Base-by-base conservation (phyloP, 2,329 filamentous ascomycete species). In the Talaromyces sp. region DNA sequence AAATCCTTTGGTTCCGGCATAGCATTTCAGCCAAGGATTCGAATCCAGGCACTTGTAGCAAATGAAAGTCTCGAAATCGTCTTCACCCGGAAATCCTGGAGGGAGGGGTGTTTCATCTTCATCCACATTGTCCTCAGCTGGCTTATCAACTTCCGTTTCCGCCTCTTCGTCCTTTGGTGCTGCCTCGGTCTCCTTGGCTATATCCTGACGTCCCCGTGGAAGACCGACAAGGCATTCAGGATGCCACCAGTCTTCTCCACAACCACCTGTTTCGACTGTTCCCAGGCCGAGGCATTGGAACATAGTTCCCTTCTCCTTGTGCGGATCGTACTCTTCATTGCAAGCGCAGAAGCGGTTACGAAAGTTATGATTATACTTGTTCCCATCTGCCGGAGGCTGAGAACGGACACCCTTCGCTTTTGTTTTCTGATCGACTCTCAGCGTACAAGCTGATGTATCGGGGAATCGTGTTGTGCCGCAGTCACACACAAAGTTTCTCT, bases 211-310 rank as follows among this genome's bases (percentile, higher is more conserved):
- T 66, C 88, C 85, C 11, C 92, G 86, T 0, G 89, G 88, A 70
- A 96, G 80, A 5, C 93, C 93, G 58, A 97, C 87, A 7, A 98
- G 81, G 74, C 94, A 98, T 68, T 95, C 93, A 0, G 94, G 92
- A 79, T 98, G 94, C 85, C 92, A 98, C 94, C 94, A 98, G 74
- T 98, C 94, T 79, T 98, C 94, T 13, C 94, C 94, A 78, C 94
- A 98, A 4, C 93, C 94, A 17, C 93, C 93, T 1, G 89, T 89
- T 70, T 94, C 90, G 13, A 86, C 84, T 0, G 88, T 90, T 0
- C 92, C 93, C 0, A 98, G 81, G 0, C 94, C 94, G 2, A 98
- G 78, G 74, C 95, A 99, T 77, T 99, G 95, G 71, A 96, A 99
- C 95, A 99, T 99, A 45, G 93, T 98, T 0, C 94, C 94, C 71